Conservation (phyloP, 371 early-diverging fungal species). For the Rozella allomycis region DNA sequence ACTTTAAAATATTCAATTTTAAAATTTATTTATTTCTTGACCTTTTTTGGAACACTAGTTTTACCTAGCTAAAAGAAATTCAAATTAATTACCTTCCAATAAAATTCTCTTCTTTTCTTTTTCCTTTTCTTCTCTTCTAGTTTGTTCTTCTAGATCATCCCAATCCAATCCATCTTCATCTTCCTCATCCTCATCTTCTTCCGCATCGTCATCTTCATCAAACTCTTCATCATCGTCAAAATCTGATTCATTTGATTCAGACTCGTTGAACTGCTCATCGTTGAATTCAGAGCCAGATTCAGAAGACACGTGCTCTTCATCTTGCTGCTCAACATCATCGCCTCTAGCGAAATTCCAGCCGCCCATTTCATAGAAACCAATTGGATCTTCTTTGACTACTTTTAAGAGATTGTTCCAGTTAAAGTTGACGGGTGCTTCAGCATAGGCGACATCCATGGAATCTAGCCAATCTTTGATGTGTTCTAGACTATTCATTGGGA, state of each 20-base stretch:
- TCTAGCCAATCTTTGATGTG: conserved; percentile 97
- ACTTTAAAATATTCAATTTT: no score
- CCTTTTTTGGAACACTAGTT: no score
- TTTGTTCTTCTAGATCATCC: no score
- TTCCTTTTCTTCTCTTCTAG: no score
- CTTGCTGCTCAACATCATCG: conserved; percentile 10
- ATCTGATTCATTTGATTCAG: conserved; percentile 13
- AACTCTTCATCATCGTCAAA: conserved; percentile 15
- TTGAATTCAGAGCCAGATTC: conserved; percentile 21
- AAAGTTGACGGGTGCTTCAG: conserved; percentile 91
- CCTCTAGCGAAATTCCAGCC: conserved; percentile 70
- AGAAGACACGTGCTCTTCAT: conserved; percentile 17
- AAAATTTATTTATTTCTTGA: no score
- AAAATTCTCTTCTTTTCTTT: no score
- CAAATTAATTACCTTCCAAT: no score
- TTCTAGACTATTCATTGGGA: conserved; percentile 82
- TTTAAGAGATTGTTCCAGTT: conserved; percentile 98
- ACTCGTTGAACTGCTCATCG: conserved; percentile 33
- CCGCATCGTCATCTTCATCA: neutral
- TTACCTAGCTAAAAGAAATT: no score
- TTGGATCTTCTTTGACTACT: conserved; percentile 89
- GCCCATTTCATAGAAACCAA: conserved; percentile 82
- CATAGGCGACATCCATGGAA: conserved; percentile 83
- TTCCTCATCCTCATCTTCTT: neutral
- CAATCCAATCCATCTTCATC: neutral